Evolutionary conservation across 2,329 filamentous ascomycete genomes (phyloP).

Genomic region (Helotiales sp.): DNA sequence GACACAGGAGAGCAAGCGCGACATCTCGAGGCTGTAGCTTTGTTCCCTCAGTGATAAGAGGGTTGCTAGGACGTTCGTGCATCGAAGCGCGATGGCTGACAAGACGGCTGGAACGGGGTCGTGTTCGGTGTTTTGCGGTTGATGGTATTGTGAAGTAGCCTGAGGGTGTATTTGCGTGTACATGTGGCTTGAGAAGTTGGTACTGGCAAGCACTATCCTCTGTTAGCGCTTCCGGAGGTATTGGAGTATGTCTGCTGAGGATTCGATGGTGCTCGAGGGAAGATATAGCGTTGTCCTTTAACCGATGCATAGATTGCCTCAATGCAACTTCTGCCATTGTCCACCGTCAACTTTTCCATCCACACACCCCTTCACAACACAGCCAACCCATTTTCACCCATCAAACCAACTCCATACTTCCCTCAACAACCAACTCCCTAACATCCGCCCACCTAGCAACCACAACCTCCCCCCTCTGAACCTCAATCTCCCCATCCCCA

Average conservation of each 20-base stretch:
- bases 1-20: slow-evolving; percentile 38
- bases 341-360: background rate
- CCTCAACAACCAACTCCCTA: slow-evolving; percentile 48
- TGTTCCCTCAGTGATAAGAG: slow-evolving; percentile 42
- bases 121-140: background rate
- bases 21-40: slow-evolving; percentile 43
- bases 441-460: slow-evolving; percentile 32
- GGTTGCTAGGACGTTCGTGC: too few species aligned
- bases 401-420: slow-evolving; percentile 46
- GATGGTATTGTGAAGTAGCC: too few species aligned
- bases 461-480: slow-evolving; percentile 36
- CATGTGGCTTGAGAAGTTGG: too few species aligned
- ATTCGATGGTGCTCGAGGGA: too few species aligned
- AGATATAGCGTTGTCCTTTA: too few species aligned
- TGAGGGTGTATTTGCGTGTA: too few species aligned
- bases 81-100: slow-evolving; percentile 49
- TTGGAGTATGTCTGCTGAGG: too few species aligned
- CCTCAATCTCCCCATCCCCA: slow-evolving; percentile 58
- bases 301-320: too few species aligned
- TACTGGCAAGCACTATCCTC: too few species aligned
- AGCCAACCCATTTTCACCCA: background rate
- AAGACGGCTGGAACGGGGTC: background rate
- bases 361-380: background rate
- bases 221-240: too few species aligned
- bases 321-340: background rate